Evolutionary conservation across 2,329 filamentous ascomycete species (phyloP), one percentile per base, ranked within the genome.

Genomic region (Fusarium equiseti): DNA sequence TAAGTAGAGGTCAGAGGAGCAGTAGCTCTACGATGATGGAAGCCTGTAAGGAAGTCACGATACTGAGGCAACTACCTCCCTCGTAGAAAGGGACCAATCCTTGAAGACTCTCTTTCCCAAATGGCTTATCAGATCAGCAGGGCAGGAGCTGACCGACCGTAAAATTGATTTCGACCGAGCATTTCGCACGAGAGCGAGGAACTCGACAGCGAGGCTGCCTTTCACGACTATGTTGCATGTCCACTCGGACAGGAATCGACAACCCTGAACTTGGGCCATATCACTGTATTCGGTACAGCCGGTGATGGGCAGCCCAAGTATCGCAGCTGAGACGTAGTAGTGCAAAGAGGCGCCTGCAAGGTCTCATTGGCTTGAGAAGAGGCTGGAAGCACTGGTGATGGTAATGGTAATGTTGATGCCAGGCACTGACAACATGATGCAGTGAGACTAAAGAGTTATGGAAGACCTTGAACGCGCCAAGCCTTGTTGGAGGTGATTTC

Each of bases 291-390:
- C 50, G 50, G 50, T 55, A 64, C 57, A 63, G 63, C 59, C 50
- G 40, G 51, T 56, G 52, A 63, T 35, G 59, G 55, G 50, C 66
- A 62, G 55, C 44, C 32, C 38, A 44, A 52, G 71, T 61, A 31
- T 42, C 54, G 70, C 73, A 49, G 42, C 53, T 55, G 60, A 50
- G 50, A 54, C 52, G 53, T 38, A 40, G 72, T 73, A 44, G 52
- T 42, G 72, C 57, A 58, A 55, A 64, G 66, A 67, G 49, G 55
- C 40, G 40, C 44, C 63, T 71, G 57, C 46, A 53, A 53, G 42
- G 18, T 42, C 50, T 64, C 35, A 49, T 42, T 65, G 58, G 43
- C 27, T 27, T 20, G 45, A 16, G 31, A 56, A 18, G 18, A 69
- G 40, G 40, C 53, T 44, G 52, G 55, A 56, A 48, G 42, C n/a